Percentiles rank a stretch among this genome's conserved stretches.
phyloP scores from a whole-genome alignment of 2,329 filamentous ascomycete genomes.

The Trichophyton mentagrophytes region DNA sequence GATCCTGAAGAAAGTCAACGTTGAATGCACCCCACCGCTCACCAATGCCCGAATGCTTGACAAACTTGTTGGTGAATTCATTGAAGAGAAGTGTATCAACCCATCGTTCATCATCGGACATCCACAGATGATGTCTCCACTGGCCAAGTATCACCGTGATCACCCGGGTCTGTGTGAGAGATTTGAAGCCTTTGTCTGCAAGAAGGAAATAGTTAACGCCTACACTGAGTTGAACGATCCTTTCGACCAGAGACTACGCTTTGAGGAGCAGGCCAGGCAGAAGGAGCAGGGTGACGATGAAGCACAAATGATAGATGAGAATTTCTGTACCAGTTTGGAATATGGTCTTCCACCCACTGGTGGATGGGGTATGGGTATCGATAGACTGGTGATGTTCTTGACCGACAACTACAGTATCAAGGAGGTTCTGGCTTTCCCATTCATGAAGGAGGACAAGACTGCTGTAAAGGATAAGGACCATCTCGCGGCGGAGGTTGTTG shows the following conservation, averaged over 20 bases:
- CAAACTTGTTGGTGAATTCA: constrained; percentile 85
- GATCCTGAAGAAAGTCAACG: constrained; percentile 75
- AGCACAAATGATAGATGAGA: constrained; percentile 90
- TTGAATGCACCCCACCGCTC: constrained; percentile 78
- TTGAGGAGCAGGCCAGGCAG: constrained; percentile 90
- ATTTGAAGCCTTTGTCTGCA: constrained; percentile 94
- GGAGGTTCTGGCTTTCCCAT: constrained; percentile 91
- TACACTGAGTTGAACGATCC: constrained; percentile 98
- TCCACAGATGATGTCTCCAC: constrained; percentile 76
- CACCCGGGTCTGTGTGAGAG: constrained; percentile 81
- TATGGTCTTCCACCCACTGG: constrained; percentile 86
- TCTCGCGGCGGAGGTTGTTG: constrained; percentile 50
- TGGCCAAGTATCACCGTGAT: constrained; percentile 86
- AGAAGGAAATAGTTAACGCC: constrained; percentile 93
- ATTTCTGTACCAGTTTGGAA: constrained; percentile 80
- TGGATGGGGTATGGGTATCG: constrained; percentile 93
- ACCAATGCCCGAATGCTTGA: constrained; percentile 96
- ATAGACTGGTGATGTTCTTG: constrained; percentile 88
- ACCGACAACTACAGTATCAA: constrained; percentile 93
- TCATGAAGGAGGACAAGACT: constrained; percentile 79
- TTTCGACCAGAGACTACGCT: constrained; percentile 80
- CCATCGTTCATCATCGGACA: constrained; percentile 87
- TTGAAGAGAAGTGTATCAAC: constrained; percentile 87
- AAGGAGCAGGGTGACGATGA: constrained; percentile 96
- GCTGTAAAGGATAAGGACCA: constrained; percentile 25